Conservation (phyloP, 306 rosid genomes). For the Lathyrus aphaca region DNA sequence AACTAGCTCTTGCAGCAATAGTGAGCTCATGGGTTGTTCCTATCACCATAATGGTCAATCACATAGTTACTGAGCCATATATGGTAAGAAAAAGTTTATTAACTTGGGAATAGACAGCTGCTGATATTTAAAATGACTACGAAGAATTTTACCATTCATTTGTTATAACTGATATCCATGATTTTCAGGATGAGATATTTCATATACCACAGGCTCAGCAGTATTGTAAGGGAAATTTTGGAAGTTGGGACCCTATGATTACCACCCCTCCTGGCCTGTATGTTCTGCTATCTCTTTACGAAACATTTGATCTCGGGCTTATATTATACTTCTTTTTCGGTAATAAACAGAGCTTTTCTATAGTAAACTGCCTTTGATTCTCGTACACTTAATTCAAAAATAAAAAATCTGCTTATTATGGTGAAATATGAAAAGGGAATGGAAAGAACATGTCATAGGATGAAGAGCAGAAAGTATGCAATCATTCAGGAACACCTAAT, state of each 20-base stretch:
- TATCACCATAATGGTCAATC: slow-evolving; percentile 61
- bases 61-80: slow-evolving; percentile 72
- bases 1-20: slow-evolving; percentile 61
- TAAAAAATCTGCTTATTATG: slow-evolving; percentile 9
- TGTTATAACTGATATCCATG: slow-evolving; percentile 4
- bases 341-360: not conserved
- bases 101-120: not conserved
- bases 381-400: not conserved
- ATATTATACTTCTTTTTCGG: slow-evolving; percentile 13
- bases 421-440: slow-evolving; percentile 11
- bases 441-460: not conserved
- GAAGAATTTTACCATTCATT: slow-evolving; percentile 20
- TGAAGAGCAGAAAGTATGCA: not conserved
- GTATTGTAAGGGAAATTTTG: slow-evolving; percentile 78
- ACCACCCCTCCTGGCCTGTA: slow-evolving; percentile 98
- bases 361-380: slow-evolving; percentile 5
- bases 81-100: slow-evolving; percentile 57
- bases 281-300: slow-evolving; percentile 36
- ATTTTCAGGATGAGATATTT: slow-evolving; percentile 91
- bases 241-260: slow-evolving; percentile 98
- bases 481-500: not conserved
- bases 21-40: slow-evolving; percentile 84
- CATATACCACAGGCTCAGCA: slow-evolving; percentile 81
- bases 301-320: slow-evolving; percentile 4
- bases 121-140: slow-evolving; percentile 10